Evolutionary conservation across 2,329 filamentous ascomycete species (phyloP), one percentile per base, ranked within the genome.

Genomic region (Scedosporium apiospermum): DNA sequence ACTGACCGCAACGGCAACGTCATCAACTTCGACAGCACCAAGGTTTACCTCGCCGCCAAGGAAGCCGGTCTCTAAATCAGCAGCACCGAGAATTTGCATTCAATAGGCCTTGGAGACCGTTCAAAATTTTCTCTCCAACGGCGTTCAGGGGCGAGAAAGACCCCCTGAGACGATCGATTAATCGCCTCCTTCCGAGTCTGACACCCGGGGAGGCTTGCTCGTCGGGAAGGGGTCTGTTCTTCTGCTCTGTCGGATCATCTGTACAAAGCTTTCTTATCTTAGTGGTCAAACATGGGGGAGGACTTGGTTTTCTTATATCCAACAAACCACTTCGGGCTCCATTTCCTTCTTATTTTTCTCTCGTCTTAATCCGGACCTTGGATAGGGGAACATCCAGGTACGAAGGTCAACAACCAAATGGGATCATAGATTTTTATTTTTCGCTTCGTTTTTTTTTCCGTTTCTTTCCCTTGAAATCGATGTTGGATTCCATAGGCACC

Each of bases 1-100:
- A 74, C 76, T 44, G 74, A 78, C 65, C 66, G 68, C 21, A 65
- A 71, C 44, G 81, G 81, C 67, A 76, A 78, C 57, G 71, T 82
- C 64, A 66, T 82, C 21, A 67, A 73, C 30, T 83, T 81, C 66
- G 69, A 80, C 68, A 9, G 78, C 16, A 66, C 70, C 30, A 71
- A 71, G 12, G 80, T 83, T 66, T 71, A 77, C 72, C 71, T 77
- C 65, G 74, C 73, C 65, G 71, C 72, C 61, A 71, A 68, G 60
- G 71, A 70, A 27, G 70, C 70, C 46, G 77, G 75, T 61, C 59
- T 74, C 64, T 79, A 73, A 72, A 64, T 59, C 14, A 42, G 26
- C 57, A 21, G 41, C 18, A 12, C 18, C n/a, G 41, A 41, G 16
- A 10, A 18, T 23, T 5, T 14, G 10, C 57, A 58, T 55, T 6